Evolutionary conservation across 768 basidiomycete species (phyloP).

Genomic region (Agrocybe chaxingu): DNA sequence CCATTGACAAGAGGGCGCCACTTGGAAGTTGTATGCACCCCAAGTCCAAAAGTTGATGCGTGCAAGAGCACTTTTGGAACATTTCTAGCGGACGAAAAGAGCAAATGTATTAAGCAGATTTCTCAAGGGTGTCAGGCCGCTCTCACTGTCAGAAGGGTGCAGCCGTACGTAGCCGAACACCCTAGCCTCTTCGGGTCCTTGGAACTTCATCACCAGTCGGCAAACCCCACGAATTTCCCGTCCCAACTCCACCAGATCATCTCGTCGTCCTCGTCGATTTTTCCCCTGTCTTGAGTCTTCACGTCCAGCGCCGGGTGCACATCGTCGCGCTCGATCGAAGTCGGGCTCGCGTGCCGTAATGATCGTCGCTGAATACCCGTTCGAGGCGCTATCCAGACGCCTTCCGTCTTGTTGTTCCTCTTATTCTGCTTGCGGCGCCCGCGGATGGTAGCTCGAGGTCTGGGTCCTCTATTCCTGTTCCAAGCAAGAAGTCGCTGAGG

Average conservation of each 20-base stretch:
- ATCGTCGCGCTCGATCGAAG: background rate
- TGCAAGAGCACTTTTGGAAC: too few relatives aligned
- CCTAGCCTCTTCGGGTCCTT: background rate
- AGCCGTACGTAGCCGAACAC: too few relatives aligned
- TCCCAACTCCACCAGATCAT: slow-evolving; percentile 69
- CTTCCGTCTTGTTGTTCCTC: slow-evolving; percentile 35
- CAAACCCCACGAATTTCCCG: slow-evolving; percentile 49
- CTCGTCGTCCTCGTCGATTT: slow-evolving; percentile 33
- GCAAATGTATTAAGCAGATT: too few relatives aligned
- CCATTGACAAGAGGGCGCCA: too few relatives aligned
- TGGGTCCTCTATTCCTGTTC: slow-evolving; percentile 23
- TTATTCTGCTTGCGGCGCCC: background rate
- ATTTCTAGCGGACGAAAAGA: too few relatives aligned
- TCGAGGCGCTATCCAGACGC: slow-evolving; percentile 43
- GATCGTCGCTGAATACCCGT: slow-evolving; percentile 14
- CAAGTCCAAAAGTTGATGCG: too few relatives aligned
- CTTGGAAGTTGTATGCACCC: too few relatives aligned
- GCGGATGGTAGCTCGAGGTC: background rate
- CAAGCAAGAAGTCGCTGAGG: slow-evolving; percentile 37
- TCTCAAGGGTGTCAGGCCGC: background rate
- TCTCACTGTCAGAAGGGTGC: background rate
- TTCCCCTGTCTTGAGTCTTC: background rate
- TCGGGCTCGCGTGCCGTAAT: background rate
- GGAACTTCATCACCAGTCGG: slow-evolving; percentile 40
- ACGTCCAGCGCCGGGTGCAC: slow-evolving; percentile 8